Percentiles rank a stretch among this genome's conserved stretches.
These are phyloP conservation scores for Trypanosoma platydactyli DNA, from an alignment of 208 protist species.

Conservation along the genomic window DNA sequence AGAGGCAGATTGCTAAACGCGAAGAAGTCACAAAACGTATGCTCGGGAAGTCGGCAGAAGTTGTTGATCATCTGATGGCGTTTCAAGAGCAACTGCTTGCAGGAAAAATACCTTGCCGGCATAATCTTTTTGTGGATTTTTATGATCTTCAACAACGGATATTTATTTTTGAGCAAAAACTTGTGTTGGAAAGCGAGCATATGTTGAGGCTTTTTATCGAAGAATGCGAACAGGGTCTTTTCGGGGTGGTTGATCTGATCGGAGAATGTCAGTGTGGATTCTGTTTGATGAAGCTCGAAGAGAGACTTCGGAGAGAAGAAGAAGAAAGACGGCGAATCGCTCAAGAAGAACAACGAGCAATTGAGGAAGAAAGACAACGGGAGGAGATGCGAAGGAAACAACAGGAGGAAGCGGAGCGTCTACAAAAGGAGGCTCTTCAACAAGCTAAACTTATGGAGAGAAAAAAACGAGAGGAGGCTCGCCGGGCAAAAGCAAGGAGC, in stretches of 20 bases:
- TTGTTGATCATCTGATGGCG: conserved; percentile 44
- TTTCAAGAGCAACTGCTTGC: conserved; percentile 24
- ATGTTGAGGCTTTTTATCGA: conserved; percentile 37
- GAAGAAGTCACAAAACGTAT: conserved; percentile 3
- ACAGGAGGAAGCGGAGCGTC: conserved; percentile 41
- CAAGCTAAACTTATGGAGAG: conserved; percentile 56
- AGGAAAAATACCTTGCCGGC: conserved; percentile 28
- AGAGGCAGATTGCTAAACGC: conserved; percentile 24
- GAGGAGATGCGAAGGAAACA: conserved; percentile 44
- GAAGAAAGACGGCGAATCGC: conserved; percentile 35
- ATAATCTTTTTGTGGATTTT: conserved; percentile 70
- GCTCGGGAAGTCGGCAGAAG: conserved; percentile 26
- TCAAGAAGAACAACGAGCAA: conserved; percentile 32
- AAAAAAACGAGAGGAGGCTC: conserved; percentile 50
- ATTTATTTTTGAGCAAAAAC: conserved; percentile 36
- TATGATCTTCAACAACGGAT: conserved; percentile 49
- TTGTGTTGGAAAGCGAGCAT: conserved; percentile 40
- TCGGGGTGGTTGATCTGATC: conserved; percentile 13
- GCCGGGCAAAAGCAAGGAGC: conserved; percentile 26
- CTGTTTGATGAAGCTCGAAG: conserved; percentile 6
- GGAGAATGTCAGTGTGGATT: conserved; percentile 11
- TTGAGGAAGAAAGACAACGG: conserved; percentile 32
- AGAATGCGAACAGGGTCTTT: conserved; percentile 27
- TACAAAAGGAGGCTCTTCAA: conserved; percentile 38
- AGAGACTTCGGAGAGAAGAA: conserved; percentile 32